Evolutionary conservation across 805 yeast genomes (phyloP).

Genomic region (Helenozyma baotianmanensis): DNA sequence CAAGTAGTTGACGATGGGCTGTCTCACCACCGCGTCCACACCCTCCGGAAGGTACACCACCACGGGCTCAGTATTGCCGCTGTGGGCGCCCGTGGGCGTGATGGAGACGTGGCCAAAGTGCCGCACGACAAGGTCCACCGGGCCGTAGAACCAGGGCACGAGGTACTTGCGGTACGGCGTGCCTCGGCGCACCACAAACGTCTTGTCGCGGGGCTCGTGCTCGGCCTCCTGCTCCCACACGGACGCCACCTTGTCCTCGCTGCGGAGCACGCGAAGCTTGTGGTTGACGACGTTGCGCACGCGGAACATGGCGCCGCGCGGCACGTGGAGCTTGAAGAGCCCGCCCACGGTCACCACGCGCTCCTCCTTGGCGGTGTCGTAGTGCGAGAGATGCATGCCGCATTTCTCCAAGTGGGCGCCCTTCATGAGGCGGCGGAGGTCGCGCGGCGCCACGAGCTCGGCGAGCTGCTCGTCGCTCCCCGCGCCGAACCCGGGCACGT

Average conservation of each 20-base stretch:
- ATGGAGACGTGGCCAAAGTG: conserved; percentile 62
- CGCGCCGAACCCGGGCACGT: conserved; percentile 45
- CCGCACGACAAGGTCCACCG: conserved; percentile 59
- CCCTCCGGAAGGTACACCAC: conserved; percentile 52
- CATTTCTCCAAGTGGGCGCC: conserved; percentile 23
- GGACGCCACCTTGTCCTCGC: conserved; percentile 25
- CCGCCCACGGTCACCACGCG: conserved; percentile 58
- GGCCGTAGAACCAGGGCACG: conserved; percentile 69
- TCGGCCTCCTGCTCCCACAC: conserved; percentile 7
- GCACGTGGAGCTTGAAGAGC: conserved; percentile 52
- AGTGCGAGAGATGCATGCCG: conserved; percentile 29
- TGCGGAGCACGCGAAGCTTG: conserved; percentile 29
- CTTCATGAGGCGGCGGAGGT: conserved; percentile 25
- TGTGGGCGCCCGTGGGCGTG: conserved; percentile 50
- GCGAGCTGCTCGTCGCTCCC: conserved; percentile 21
- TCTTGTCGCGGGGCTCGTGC: conserved; percentile 21
- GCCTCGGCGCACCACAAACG: conserved; percentile 3
- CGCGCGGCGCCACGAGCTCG: conserved; percentile 19
- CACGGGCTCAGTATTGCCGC: conserved; percentile 22
- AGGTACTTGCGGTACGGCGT: conserved; percentile 25
- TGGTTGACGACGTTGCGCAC: conserved; percentile 43
- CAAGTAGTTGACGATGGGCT: conserved; percentile 43
- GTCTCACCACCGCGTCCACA: conserved; percentile 49
- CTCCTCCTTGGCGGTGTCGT: conserved; percentile 38
- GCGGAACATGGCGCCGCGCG: conserved; percentile 45